Conservation (phyloP, 768 basidiomycete genomes). For the Suillus cothurnatus region DNA sequence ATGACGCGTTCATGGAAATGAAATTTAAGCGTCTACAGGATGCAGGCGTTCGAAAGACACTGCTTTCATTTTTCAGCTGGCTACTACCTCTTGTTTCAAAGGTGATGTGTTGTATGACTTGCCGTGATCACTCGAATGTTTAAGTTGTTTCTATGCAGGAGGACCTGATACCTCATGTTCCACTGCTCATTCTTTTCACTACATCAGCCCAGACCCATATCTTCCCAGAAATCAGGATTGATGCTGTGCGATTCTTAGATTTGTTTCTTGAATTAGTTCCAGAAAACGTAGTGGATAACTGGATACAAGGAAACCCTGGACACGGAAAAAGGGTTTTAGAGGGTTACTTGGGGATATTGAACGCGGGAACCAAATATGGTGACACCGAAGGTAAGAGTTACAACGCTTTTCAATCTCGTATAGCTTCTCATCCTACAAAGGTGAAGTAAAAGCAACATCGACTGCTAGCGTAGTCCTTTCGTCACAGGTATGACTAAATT, state of each 20-base stretch:
- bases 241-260: slow-evolving; percentile 81
- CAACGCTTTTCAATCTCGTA: background rate
- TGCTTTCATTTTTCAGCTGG: slow-evolving; percentile 74
- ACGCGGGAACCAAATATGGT: slow-evolving; percentile 63
- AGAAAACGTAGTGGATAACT: slow-evolving; percentile 63
- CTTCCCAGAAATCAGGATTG: slow-evolving; percentile 92
- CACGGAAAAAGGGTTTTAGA: slow-evolving; percentile 70
- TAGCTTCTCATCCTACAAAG: slow-evolving; percentile 15
- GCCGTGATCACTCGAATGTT: background rate
- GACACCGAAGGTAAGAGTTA: slow-evolving; percentile 50
- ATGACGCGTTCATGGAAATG: background rate
- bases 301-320: slow-evolving; percentile 53
- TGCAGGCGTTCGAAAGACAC: slow-evolving; percentile 70
- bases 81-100: slow-evolving; percentile 62
- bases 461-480: slow-evolving; percentile 69
- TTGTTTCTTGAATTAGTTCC: slow-evolving; percentile 75
- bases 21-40: slow-evolving; percentile 53
- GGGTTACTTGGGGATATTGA: slow-evolving; percentile 81
- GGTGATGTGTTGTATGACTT: slow-evolving; percentile 38
- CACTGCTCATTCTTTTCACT: slow-evolving; percentile 78
- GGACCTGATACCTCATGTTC: slow-evolving; percentile 70
- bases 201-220: slow-evolving; percentile 94
- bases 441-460: slow-evolving; percentile 48
- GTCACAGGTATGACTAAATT: slow-evolving; percentile 45
- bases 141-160: slow-evolving; percentile 46